Base-by-base conservation (phyloP, 140 eudicot species). In the Anethum foeniculum region DNA sequence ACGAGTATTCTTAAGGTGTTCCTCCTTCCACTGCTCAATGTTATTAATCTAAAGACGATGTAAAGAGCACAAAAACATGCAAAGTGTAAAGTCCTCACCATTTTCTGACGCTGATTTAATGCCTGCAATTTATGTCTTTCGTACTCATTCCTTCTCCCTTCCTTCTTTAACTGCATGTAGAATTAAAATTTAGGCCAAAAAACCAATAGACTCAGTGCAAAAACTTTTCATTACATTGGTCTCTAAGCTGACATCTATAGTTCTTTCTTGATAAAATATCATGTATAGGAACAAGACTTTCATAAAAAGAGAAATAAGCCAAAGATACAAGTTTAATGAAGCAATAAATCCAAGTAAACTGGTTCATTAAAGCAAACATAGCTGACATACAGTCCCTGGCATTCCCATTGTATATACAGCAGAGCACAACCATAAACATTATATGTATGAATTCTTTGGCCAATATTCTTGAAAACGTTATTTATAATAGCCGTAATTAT, bases 71-170 rank as follows among this genome's bases (percentile, higher is more conserved):
- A 34, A 72, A 39, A 44, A 75, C 12, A 80, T 54, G 56, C 56
- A 25, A 36, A 49, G 38, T 58, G 46, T 83, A n/a, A 85, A 72
- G 80, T 77, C 71, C 90, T 85, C 81, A 94, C 99, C 95, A 92
- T 86, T 87, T 94, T 94, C 82, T 94, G 99, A 52, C 99, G 97
- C 83, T 94, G 99, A 89, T 94, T 94, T 81, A 94, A 73, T 78
- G 99, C 96, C 84, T 89, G 95, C 80, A 94, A 82, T 87, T 94
- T 94, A 80, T 94, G 97, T 80, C 99, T 89, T 83, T 94, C 99
- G 48, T 94, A 94, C 85, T 94, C 99, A 51, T 92, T 94, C 83
- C 91, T 90, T 78, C 99, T 85, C 56, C 99, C 99, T 83, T 94
- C 98, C 82, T 94, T 94, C 85, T 90, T 87, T 67, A 94, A 86